phyloP scores from a whole-genome alignment of 139 green algal species.

The Chlamydomonas incerta region DNA sequence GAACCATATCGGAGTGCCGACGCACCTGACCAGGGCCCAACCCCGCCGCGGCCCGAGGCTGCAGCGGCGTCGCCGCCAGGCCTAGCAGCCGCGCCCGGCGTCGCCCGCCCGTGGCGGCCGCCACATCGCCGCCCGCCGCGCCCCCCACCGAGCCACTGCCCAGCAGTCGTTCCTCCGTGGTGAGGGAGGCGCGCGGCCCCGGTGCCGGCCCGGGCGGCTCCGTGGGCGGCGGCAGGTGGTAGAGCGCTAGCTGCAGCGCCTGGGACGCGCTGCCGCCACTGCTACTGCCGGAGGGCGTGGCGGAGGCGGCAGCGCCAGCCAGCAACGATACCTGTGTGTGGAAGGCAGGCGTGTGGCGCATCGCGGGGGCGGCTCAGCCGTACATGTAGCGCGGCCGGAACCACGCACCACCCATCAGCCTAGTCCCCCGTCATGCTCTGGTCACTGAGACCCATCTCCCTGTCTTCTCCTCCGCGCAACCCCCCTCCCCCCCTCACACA shows the following conservation, averaged over 20 bases:
- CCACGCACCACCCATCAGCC: no score
- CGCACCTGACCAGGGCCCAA: neutral
- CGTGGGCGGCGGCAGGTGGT: slow-evolving; percentile 14
- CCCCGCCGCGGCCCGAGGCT: neutral
- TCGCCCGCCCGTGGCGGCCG: neutral
- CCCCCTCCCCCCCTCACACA: neutral
- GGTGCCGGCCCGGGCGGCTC: neutral
- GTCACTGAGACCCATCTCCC: no score
- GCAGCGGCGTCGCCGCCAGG: neutral
- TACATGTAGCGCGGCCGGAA: no score
- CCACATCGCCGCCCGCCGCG: neutral
- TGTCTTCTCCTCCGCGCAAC: no score
- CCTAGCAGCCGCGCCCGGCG: neutral
- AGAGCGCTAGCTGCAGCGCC: slow-evolving; percentile 16
- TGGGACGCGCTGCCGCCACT: neutral
- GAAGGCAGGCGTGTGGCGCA: no score
- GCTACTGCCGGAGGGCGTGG: neutral
- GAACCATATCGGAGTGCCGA: no score
- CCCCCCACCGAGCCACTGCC: no score
- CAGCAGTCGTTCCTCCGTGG: no score
- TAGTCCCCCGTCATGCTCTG: no score
- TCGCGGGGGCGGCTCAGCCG: no score
- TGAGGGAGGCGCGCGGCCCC: neutral
- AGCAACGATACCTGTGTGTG: slow-evolving; percentile 8
- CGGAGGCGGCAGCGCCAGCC: neutral